Base-by-base conservation (phyloP, 2,329 filamentous ascomycete genomes). In the Emergomyces orientalis region DNA sequence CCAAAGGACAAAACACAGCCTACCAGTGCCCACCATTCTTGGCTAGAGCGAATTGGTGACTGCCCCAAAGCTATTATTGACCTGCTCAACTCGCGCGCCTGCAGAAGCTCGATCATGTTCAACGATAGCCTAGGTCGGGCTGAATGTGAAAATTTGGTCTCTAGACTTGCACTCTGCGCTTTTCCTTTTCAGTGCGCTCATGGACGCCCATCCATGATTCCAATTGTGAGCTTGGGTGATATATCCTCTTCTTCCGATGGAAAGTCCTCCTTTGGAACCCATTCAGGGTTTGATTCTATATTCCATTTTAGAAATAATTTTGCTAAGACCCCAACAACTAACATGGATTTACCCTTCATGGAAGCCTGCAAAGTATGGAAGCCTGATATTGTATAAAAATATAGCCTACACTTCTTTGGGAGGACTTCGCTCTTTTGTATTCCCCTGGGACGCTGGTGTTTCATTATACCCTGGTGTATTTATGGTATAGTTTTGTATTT, bases 31-130 rank as follows among this genome's bases (percentile, higher is more conserved):
- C 27, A 39, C 56, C 39, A n/a, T 27, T 37, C 39, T 32, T 91
- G 88, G 87, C 76, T 88, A 0, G 75, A 80, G 1, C 78, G 78
- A 6, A 84, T 96, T 49, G 83, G 85, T 37, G 81, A 81, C 1
- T 95, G 90, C 68, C 92, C 93, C 0, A 79, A 82, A 32, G 87
- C 88, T 0, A 85, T 97, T 14, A 69, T 95, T 3, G 89, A 95
- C 37, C 69, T 81, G 49, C 71, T 81, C 22, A 80, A 79, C 61
- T 81, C 79, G 27, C 77, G 79, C 9, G 77, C 79, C 11, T 81
- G 79, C 66, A 72, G 79, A 60, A 77, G 73, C 39, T 76, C 79
- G 17, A 77, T 81, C 65, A 81, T 81, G 79, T 81, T 81, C 66
- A 81, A 81, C 57, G 79, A 81, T 58, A 63, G 66, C 4, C 65